Base-by-base conservation (phyloP, 1,284 basidiomycete genomes). In the Malassezia japonica region DNA sequence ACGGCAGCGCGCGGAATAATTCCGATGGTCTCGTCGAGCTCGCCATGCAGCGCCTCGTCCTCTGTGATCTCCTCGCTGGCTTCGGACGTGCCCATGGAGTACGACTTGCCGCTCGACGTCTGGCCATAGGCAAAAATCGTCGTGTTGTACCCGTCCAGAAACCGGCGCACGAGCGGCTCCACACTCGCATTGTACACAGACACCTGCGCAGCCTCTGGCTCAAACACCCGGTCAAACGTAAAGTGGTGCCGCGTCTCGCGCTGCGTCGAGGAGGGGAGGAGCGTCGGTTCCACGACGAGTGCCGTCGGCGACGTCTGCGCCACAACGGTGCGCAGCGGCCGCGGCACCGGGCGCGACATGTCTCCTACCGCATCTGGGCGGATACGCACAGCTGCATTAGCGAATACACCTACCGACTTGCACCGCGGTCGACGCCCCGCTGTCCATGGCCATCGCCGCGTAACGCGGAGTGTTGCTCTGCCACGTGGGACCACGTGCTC, bases 51-150 rank as follows among this genome's bases (percentile, higher is more conserved):
- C 16, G 52, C 35, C 16, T 66, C 67, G 48, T 66, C 67, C 38
- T 62, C 44, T 2, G 25, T 32, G 6, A 48, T 56, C 29, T 51
- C 32, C 10, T 63, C 56, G 16, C 64, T 65, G 12, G 46, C 56
- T 3, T 62, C 61, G 0, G 62, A 39, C 2, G 70, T 72, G 16
- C 78, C 79, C 92, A 96, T 96, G 27, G 90, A 90, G 74, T 89
- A 92, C 0, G 88, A 92, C 78, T 96, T 98, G 44, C 92, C 92
- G 57, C 86, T 90, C 59, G 86, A 88, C 0, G 92, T 98, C 73
- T 98, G 94, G 12, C 94, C 92, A 76, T 98, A 98, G 46, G 92
- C 92, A 56, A 98, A 81, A 57, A 98, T 85, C 32, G 94, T 98
- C 59, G 90, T 92, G 76, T 98, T 98, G 76, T 90, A 92, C 10